A percentile compares a stretch with the other conserved stretches of the same genome.
phyloP scores from a whole-genome alignment of 306 rosid species.

The Trichosanthes cucumerina region DNA sequence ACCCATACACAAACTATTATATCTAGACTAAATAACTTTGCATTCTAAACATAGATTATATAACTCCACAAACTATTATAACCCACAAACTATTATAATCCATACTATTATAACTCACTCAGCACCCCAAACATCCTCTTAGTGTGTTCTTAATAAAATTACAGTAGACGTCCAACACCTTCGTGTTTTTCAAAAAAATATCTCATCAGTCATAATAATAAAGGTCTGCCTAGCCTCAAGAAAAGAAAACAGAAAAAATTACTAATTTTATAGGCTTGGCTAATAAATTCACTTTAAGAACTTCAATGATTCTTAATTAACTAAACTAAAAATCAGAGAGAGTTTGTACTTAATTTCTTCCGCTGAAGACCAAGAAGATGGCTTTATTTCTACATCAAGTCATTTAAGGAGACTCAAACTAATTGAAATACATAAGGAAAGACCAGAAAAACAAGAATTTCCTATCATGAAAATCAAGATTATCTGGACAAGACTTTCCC shows the following conservation, averaged over 20 bases:
- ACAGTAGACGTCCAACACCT: not conserved
- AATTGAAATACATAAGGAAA: not conserved
- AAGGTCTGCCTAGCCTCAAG: not conserved
- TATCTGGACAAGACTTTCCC: not conserved
- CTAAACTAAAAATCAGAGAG: not conserved
- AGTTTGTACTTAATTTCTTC: not conserved
- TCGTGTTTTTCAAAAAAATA: not conserved
- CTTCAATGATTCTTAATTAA: not conserved
- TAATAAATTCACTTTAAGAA: not conserved
- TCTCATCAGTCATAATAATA: not conserved
- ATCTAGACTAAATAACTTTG: too few species aligned
- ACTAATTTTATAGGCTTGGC: not conserved
- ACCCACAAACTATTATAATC: too few species aligned
- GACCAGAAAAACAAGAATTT: not conserved
- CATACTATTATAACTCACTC: too few species aligned
- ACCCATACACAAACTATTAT: too few species aligned
- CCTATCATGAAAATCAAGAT: not conserved
- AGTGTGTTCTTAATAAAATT: not conserved
- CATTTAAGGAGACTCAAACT: not conserved
- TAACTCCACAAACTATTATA: too few species aligned
- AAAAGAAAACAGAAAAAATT: not conserved
- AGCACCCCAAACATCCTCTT: too few species aligned
- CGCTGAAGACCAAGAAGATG: not conserved
- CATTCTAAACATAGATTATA: too few species aligned
- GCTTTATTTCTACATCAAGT: not conserved